Conservation (phyloP, 441 rosid species). For the Hypseocharis bilobata region DNA sequence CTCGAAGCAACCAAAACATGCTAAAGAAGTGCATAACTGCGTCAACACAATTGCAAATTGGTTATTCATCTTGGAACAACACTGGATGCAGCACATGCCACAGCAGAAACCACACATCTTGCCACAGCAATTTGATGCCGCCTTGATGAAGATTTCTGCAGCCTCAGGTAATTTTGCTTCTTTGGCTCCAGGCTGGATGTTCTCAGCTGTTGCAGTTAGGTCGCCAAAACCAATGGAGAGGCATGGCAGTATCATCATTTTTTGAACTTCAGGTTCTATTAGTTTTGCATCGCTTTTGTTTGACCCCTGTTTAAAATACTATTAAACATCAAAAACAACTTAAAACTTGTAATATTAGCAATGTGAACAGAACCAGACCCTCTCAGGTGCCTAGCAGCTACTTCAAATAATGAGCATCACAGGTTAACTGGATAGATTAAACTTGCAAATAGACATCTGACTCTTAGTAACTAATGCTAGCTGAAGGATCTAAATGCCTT, state of each 20-base stretch:
- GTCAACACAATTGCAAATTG: slow-evolving; percentile 48
- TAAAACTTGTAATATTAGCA: not conserved
- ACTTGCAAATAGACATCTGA: no score
- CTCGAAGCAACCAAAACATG: slow-evolving; percentile 73
- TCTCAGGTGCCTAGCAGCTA: no score
- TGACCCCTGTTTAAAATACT: slow-evolving; percentile 25
- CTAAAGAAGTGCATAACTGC: slow-evolving; percentile 59
- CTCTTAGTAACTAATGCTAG: not conserved
- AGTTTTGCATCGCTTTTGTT: slow-evolving; percentile 30
- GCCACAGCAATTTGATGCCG: slow-evolving; percentile 72
- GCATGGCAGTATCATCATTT: slow-evolving; percentile 36
- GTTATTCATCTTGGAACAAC: slow-evolving; percentile 61
- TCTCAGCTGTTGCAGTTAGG: slow-evolving; percentile 51
- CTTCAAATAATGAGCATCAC: not conserved
- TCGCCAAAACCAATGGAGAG: slow-evolving; percentile 68
- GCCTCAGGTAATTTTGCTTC: slow-evolving; percentile 53
- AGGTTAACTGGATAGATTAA: not conserved
- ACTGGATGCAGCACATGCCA: slow-evolving; percentile 73
- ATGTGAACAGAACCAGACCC: not conserved
- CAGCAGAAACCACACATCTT: slow-evolving; percentile 46
- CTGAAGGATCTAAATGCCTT: not conserved
- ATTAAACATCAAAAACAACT: not conserved
- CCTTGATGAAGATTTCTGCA: slow-evolving; percentile 58
- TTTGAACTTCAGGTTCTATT: slow-evolving; percentile 25
- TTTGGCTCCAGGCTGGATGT: slow-evolving; percentile 47